phyloP scores from a whole-genome alignment of 306 rosid genomes.

The Cicer pinnatifidum region DNA sequence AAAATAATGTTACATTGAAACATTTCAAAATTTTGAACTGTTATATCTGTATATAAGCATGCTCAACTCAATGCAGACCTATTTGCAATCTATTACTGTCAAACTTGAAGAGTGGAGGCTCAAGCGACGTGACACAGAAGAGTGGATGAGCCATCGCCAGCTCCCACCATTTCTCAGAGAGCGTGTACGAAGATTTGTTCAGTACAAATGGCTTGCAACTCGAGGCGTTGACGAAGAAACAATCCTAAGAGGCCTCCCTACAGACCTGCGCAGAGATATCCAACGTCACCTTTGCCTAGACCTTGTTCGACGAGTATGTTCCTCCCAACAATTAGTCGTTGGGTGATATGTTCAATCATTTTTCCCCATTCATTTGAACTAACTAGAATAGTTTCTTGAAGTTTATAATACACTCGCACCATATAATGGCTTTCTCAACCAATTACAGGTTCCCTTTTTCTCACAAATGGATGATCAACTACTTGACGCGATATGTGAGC shows the following conservation, averaged over 20 bases:
- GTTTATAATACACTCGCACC: not conserved
- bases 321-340: constrained; percentile 22
- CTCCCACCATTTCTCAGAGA: constrained; percentile 74
- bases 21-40: constrained; percentile 1
- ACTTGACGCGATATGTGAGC: constrained; percentile 88
- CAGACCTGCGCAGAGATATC: constrained; percentile 85
- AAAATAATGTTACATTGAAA: constrained; percentile 12
- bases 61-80: constrained; percentile 63
- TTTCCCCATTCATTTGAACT: not conserved
- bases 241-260: constrained; percentile 67
- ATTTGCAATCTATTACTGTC: constrained; percentile 86
- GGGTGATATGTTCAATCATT: not conserved
- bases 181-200: constrained; percentile 78
- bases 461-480: constrained; percentile 89
- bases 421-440: constrained; percentile 21
- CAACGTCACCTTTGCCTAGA: constrained; percentile 89
- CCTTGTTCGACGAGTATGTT: constrained; percentile 85
- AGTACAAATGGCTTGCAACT: constrained; percentile 94
- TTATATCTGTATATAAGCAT: constrained; percentile 11
- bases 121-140: constrained; percentile 86
- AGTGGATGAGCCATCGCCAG: constrained; percentile 93
- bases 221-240: constrained; percentile 89
- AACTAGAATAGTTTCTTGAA: constrained; percentile 17
- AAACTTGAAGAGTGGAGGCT: constrained; percentile 98
- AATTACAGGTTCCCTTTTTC: constrained; percentile 84